These are phyloP conservation scores for Penicillium sp. DNA, from an alignment of 2,329 filamentous ascomycete species.

Conservation along the genomic window DNA sequence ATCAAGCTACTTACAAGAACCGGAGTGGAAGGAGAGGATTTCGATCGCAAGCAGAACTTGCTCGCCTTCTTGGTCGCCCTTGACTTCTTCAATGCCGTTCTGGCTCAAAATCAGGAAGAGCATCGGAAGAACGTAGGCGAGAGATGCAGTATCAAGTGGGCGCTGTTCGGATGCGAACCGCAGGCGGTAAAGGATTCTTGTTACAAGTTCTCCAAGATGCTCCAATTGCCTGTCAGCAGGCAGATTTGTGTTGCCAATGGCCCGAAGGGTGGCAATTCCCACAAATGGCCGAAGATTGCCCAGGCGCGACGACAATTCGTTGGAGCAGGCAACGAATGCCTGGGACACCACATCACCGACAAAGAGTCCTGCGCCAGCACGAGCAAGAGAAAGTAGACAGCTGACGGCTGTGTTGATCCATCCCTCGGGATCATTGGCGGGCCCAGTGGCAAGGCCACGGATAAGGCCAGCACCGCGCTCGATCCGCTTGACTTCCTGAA, in stretches of 20 bases:
- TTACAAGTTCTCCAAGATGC: conserved; percentile 76
- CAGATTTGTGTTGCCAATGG: conserved; percentile 71
- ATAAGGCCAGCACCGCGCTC: conserved; percentile 84
- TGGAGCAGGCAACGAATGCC: conserved; percentile 76
- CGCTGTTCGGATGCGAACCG: conserved; percentile 89
- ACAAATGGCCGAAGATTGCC: conserved; percentile 78
- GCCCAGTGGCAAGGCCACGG: conserved; percentile 74
- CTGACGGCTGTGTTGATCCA: conserved; percentile 86
- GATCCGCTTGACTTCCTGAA: conserved; percentile 67
- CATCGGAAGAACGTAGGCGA: conserved; percentile 84
- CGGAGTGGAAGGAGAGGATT: conserved; percentile 83
- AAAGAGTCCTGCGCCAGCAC: conserved; percentile 74
- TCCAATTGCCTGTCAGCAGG: conserved; percentile 73
- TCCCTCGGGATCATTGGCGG: conserved; percentile 80
- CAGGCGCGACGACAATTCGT: conserved; percentile 71
- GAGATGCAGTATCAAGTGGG: conserved; percentile 84
- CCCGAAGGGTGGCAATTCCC: conserved; percentile 80
- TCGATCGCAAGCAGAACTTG: conserved; percentile 88
- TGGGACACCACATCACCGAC: conserved; percentile 76
- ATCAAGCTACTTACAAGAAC: conserved; percentile 51
- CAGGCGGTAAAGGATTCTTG: conserved; percentile 84
- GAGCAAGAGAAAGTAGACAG: conserved; percentile 68
- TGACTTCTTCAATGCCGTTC: conserved; percentile 67
- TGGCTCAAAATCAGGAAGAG: conserved; percentile 74
- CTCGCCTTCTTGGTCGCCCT: conserved; percentile 76